These are phyloP conservation scores for Candida broadrunensis DNA, from an alignment of 805 yeast genomes.

Conservation along the genomic window DNA sequence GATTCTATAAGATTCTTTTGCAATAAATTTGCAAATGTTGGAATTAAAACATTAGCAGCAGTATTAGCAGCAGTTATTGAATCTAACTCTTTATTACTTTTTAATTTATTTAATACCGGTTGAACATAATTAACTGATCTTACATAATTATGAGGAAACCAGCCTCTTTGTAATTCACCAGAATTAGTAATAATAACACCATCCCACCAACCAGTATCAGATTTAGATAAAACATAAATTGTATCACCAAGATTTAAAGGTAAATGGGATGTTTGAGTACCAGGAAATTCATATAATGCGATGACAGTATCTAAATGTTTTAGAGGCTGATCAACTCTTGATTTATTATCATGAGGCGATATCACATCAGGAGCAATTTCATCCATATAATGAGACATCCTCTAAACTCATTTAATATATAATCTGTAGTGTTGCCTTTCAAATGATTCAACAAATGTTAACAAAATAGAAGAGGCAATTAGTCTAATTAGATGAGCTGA, in stretches of 20 bases:
- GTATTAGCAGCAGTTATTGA: conserved; percentile 45
- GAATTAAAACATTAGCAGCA: conserved; percentile 44
- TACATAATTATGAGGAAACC: conserved; percentile 77
- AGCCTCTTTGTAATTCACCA: conserved; percentile 60
- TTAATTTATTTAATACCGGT: conserved; percentile 36
- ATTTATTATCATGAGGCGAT: conserved; percentile 22
- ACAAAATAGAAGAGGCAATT: too few relatives aligned
- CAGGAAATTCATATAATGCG: conserved; percentile 54
- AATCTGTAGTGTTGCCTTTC: too few relatives aligned
- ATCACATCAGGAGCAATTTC: conserved; percentile 42
- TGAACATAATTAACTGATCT: conserved; percentile 43
- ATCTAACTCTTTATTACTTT: conserved; percentile 38
- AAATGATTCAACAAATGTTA: too few relatives aligned
- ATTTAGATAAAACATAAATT: conserved; percentile 63
- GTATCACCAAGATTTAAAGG: conserved; percentile 64
- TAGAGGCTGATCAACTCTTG: conserved; percentile 18
- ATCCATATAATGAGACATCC: conserved; percentile 22
- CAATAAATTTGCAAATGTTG: conserved; percentile 34
- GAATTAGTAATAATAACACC: conserved; percentile 46
- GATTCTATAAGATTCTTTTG: conserved; percentile 35
- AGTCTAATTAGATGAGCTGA: too few relatives aligned
- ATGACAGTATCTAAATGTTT: conserved; percentile 55
- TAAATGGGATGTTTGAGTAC: conserved; percentile 50
- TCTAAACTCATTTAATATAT: too few relatives aligned
- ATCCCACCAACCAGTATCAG: conserved; percentile 84